Percentiles rank a stretch among this genome's conserved stretches.
Evolutionary conservation across 306 rosid genomes (phyloP).

Genomic region (Malus orientalis): DNA sequence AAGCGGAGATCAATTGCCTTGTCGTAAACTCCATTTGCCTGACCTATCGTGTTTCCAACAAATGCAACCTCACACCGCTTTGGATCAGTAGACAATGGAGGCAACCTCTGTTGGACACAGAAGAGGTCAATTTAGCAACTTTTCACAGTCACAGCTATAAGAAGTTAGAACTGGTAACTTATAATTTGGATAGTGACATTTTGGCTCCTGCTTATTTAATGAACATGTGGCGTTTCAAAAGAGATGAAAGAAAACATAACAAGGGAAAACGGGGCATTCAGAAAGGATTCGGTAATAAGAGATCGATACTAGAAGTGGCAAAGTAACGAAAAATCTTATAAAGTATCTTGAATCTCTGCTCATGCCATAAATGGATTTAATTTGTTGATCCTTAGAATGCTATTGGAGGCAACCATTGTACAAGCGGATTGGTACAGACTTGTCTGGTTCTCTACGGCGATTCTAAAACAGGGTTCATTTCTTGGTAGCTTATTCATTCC

Average conservation of each 20-base stretch:
- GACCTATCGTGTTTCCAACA: constrained; percentile 88
- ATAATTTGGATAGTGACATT: neutral
- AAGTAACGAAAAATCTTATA: neutral
- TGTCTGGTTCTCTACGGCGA: neutral
- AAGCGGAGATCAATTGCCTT: constrained; percentile 87
- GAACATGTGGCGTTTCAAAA: neutral
- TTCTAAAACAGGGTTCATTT: neutral
- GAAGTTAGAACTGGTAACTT: neutral
- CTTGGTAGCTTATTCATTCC: neutral
- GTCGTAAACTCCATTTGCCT: constrained; percentile 94
- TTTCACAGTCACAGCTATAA: neutral
- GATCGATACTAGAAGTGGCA: neutral
- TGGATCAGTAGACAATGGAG: constrained; percentile 87
- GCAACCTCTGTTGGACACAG: constrained; percentile 61
- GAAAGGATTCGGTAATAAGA: neutral
- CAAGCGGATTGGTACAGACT: neutral
- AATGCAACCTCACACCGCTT: constrained; percentile 83
- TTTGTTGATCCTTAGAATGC: neutral
- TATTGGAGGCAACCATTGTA: neutral
- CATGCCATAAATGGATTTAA: neutral
- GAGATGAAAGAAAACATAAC: neutral
- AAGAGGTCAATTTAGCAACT: neutral
- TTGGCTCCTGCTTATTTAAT: neutral
- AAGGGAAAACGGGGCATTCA: neutral
- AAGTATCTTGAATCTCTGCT: neutral